These are phyloP conservation scores for Ligustrum vulgare DNA, from an alignment of 257 asterid genomes.

Conservation along the genomic window DNA sequence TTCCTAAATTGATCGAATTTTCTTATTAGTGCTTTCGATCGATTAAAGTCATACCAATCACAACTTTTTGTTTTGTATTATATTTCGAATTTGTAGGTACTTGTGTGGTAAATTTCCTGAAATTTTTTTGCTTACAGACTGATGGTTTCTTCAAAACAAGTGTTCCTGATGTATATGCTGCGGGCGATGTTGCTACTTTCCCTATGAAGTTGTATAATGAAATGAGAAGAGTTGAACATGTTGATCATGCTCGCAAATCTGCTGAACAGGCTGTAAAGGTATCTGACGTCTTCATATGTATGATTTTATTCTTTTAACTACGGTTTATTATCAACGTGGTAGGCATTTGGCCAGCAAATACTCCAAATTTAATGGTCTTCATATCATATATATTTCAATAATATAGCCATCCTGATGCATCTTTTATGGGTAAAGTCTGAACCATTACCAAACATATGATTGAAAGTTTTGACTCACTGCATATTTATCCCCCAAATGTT, in stretches of 20 bases:
- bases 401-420: no score
- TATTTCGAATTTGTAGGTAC: neutral
- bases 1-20: neutral
- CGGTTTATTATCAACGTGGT: neutral
- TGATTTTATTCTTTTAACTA: neutral
- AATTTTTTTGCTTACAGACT: conserved; percentile 56
- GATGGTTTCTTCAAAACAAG: conserved; percentile 83
- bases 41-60: neutral
- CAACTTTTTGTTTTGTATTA: neutral
- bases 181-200: conserved; percentile 94
- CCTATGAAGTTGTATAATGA: conserved; percentile 84
- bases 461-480: neutral
- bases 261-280: conserved; percentile 99
- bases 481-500: neutral
- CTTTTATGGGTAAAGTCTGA: neutral
- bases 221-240: conserved; percentile 83
- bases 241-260: conserved; percentile 92
- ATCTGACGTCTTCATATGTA: conserved; percentile 12
- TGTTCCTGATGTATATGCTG: conserved; percentile 79
- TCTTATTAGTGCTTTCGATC: conserved; percentile 5
- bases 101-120: conserved; percentile 6
- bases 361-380: neutral
- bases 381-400: neutral
- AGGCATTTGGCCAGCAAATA: neutral
- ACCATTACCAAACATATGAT: neutral